Evolutionary conservation across 495 filamentous ascomycete genomes (phyloP).

Genomic region (Aspergillus cristatus): DNA sequence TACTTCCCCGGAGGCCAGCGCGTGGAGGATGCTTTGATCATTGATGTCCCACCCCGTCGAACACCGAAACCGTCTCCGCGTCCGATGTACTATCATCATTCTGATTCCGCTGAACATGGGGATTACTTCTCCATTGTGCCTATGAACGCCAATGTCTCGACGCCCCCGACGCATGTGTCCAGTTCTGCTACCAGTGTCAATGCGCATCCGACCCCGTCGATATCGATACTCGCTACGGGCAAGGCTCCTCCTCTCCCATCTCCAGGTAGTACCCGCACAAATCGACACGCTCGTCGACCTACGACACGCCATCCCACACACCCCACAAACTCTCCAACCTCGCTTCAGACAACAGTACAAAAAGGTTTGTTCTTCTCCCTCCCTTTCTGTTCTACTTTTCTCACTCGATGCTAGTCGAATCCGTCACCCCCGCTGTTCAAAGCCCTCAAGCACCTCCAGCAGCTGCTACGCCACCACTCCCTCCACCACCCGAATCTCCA

Average conservation of each 20-base stretch:
- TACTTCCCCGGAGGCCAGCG: conserved; percentile 85
- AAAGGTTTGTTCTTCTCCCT: too few relatives aligned
- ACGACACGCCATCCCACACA: conserved; percentile 65
- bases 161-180: conserved; percentile 32
- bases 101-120: conserved; percentile 64
- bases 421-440: conserved; percentile 14
- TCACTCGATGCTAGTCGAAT: too few relatives aligned
- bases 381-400: too few relatives aligned
- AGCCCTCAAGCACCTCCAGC: conserved; percentile 18
- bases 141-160: conserved; percentile 25
- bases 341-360: too few relatives aligned
- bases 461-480: conserved; percentile 30
- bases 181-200: conserved; percentile 19
- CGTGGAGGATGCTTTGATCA: conserved; percentile 83
- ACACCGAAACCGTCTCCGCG: conserved; percentile 80
- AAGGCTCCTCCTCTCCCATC: conserved; percentile 78
- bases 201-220: conserved; percentile 40
- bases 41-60: conserved; percentile 73
- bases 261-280: conserved; percentile 51
- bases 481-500: conserved; percentile 26
- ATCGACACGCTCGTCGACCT: conserved; percentile 32
- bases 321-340: conserved; percentile 74
- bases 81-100: conserved; percentile 44
- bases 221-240: conserved; percentile 70
- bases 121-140: conserved; percentile 93